Evolutionary conservation across 2,329 filamentous ascomycete species (phyloP).

Genomic region (Aureobasidium leucospermi): DNA sequence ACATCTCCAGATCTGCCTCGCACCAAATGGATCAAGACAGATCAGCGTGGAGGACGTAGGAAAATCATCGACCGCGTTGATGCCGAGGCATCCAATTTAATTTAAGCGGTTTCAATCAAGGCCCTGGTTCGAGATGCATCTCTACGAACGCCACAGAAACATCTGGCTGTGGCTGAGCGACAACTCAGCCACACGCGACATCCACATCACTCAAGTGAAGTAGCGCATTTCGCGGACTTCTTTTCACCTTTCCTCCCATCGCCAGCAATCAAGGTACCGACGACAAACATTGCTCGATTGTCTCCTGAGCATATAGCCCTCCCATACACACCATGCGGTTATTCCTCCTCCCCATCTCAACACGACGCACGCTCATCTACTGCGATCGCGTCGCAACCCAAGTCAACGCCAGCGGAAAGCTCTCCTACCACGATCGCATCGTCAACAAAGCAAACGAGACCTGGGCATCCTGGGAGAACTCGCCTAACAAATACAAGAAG

Average conservation of each 20-base stretch:
- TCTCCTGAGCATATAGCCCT: too few species aligned
- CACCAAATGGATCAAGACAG: background rate
- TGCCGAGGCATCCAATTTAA: background rate
- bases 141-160: background rate
- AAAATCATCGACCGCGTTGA: background rate
- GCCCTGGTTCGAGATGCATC: background rate
- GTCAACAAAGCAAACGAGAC: conserved; percentile 64
- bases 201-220: background rate
- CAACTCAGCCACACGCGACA: background rate
- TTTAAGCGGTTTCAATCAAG: background rate
- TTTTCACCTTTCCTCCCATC: background rate
- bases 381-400: conserved; percentile 58
- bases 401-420: conserved; percentile 37
- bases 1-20: background rate
- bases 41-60: background rate
- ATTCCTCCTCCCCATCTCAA: conserved; percentile 89
- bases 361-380: conserved; percentile 83
- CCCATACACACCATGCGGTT: conserved; percentile 61
- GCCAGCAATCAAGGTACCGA: background rate
- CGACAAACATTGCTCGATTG: too few species aligned
- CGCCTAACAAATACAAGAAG: conserved; percentile 68
- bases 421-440: conserved; percentile 59
- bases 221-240: background rate
- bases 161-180: background rate
- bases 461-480: conserved; percentile 84